Conservation (phyloP, 345 rosid species). For the Carallia pectinifolia region DNA sequence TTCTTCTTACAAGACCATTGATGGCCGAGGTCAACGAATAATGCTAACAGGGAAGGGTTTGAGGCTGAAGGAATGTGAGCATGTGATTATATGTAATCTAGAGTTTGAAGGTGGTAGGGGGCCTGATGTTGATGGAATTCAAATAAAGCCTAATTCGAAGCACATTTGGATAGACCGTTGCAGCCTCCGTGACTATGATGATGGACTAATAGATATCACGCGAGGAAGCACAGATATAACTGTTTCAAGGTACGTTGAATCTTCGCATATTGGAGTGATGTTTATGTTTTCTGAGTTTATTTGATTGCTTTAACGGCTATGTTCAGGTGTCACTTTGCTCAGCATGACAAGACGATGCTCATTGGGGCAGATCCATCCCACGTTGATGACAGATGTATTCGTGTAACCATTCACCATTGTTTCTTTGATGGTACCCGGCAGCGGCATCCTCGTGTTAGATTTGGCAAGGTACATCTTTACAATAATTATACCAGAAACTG, state of each 20-base stretch:
- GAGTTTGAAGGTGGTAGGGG: conserved; percentile 90
- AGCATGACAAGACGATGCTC: conserved; percentile 84
- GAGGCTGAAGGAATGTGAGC: conserved; percentile 81
- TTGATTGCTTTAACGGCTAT: conserved; percentile 13
- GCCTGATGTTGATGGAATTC: conserved; percentile 86
- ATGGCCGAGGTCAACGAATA: conserved; percentile 86
- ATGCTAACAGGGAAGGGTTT: conserved; percentile 88
- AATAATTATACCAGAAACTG: conserved; percentile 87
- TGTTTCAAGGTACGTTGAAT: conserved; percentile 60
- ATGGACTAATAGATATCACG: conserved; percentile 93
- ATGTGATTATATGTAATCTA: conserved; percentile 78
- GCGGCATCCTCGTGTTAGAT: conserved; percentile 93
- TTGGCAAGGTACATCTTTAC: conserved; percentile 76
- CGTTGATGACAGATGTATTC: conserved; percentile 68
- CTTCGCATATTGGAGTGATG: not conserved
- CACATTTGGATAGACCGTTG: conserved; percentile 93
- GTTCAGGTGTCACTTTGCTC: conserved; percentile 75
- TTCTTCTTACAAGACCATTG: conserved; percentile 88
- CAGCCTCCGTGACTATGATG: conserved; percentile 79
- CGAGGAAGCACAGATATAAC: conserved; percentile 91
- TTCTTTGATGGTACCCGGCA: conserved; percentile 88
- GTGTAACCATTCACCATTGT: conserved; percentile 93
- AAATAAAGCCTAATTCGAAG: conserved; percentile 86
- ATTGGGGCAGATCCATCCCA: conserved; percentile 88
- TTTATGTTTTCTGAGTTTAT: not conserved